Evolutionary conservation across 371 early-diverging fungal species (phyloP).

Genomic region (Thermomucor indicae-seudaticae): DNA sequence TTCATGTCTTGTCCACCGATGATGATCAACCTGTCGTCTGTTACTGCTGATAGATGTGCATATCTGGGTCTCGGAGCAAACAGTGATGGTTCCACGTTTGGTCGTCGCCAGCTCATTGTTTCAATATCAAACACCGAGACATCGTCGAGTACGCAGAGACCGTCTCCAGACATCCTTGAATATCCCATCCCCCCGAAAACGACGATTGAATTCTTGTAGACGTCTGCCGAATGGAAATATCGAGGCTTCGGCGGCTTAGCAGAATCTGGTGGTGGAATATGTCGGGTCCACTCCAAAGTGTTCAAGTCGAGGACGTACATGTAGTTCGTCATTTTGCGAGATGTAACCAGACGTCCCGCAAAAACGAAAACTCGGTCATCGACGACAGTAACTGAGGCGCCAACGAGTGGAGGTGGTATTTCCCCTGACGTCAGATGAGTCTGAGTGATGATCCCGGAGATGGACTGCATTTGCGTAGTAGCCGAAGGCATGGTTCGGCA

Average conservation of each 20-base stretch:
- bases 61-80: constrained; percentile 73
- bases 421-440: constrained; percentile 68
- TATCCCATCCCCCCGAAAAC: constrained; percentile 63
- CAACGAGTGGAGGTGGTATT: constrained; percentile 75
- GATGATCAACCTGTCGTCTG: constrained; percentile 57
- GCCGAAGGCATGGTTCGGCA: constrained; percentile 12
- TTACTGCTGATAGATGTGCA: constrained; percentile 70
- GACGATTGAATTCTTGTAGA: constrained; percentile 46
- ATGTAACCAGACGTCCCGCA: constrained; percentile 69
- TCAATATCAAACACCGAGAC: constrained; percentile 66
- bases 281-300: constrained; percentile 60
- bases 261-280: constrained; percentile 38
- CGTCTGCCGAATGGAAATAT: constrained; percentile 75
- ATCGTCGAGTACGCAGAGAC: constrained; percentile 66
- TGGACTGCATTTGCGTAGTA: constrained; percentile 43
- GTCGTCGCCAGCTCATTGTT: constrained; percentile 57
- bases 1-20: constrained; percentile 83
- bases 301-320: constrained; percentile 66
- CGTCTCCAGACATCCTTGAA: constrained; percentile 29
- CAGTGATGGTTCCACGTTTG: constrained; percentile 39
- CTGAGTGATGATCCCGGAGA: constrained; percentile 62
- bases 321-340: constrained; percentile 67
- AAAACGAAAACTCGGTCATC: constrained; percentile 67
- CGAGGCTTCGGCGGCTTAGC: constrained; percentile 54
- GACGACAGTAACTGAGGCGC: constrained; percentile 70